Evolutionary conservation across 169 alveolate species (phyloP).

Genomic region (Babesia microti): DNA sequence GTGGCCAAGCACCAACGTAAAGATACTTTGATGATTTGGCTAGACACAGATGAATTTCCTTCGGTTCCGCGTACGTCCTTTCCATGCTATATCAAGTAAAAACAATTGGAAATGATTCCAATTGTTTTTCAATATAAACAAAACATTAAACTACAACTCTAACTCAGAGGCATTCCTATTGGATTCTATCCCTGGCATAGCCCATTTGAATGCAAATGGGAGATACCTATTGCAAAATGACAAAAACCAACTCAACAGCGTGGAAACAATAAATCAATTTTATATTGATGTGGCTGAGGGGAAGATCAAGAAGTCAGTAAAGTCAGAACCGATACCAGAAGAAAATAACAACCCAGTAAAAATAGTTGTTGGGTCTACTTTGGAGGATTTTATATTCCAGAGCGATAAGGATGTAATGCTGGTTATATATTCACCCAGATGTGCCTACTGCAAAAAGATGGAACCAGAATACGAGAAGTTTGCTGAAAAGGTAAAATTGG

Average conservation of each 20-base stretch:
- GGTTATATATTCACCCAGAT: slow-evolving; percentile 62
- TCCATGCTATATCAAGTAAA: no score
- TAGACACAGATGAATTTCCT: slow-evolving; percentile 37
- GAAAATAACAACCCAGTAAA: slow-evolving; percentile 47
- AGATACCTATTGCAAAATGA: slow-evolving; percentile 43
- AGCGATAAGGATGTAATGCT: slow-evolving; percentile 47
- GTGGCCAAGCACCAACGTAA: slow-evolving; percentile 32
- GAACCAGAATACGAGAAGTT: slow-evolving; percentile 53
- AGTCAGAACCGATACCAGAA: slow-evolving; percentile 61
- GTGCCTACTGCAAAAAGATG: slow-evolving; percentile 64
- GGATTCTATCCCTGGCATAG: slow-evolving; percentile 54
- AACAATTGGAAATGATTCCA: no score
- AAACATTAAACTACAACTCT: no score
- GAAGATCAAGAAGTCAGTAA: slow-evolving; percentile 39
- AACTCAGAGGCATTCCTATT: slow-evolving; percentile 46
- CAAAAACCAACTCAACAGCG: slow-evolving; percentile 12
- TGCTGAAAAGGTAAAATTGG: slow-evolving; percentile 42
- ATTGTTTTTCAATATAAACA: no score
- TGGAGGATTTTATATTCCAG: slow-evolving; percentile 38
- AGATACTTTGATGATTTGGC: slow-evolving; percentile 33
- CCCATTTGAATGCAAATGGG: slow-evolving; percentile 54
- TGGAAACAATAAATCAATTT: slow-evolving; percentile 38
- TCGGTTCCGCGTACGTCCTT: no score
- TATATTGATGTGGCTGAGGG: slow-evolving; percentile 61
- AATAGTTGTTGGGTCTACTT: slow-evolving; percentile 57